phyloP scores from a whole-genome alignment of 1,284 basidiomycete species.

The Fomitopsis schrenkii region DNA sequence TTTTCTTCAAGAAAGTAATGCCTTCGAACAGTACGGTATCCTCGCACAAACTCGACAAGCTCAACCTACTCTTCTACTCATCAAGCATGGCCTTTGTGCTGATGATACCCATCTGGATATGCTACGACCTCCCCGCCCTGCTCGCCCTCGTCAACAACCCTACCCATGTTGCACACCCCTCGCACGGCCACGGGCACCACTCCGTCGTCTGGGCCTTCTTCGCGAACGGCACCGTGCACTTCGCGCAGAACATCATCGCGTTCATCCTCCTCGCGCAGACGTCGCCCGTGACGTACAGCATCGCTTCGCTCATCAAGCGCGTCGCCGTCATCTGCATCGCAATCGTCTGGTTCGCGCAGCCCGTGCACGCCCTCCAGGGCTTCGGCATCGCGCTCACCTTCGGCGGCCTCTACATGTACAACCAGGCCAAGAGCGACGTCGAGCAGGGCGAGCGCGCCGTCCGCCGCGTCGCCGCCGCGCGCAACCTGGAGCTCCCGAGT shows the following conservation, averaged over 20 bases:
- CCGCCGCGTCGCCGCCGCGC: conserved; percentile 77
- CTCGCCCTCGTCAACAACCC: conserved; percentile 41
- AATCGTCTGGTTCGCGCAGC: conserved; percentile 94
- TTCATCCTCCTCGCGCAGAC: conserved; percentile 95
- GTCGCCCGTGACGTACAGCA: conserved; percentile 98
- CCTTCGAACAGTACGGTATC: conserved; percentile 55
- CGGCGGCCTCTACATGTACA: conserved; percentile 93
- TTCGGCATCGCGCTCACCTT: conserved; percentile 90
- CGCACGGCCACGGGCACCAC: conserved; percentile 36
- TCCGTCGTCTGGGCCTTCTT: conserved; percentile 75
- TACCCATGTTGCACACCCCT: conserved; percentile 43
- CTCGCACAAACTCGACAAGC: conserved; percentile 88
- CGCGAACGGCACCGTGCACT: conserved; percentile 94
- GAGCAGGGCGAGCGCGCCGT: conserved; percentile 89
- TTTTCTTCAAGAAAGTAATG: conserved; percentile 99
- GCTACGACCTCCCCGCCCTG: conserved; percentile 74
- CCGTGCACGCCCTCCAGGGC: conserved; percentile 81
- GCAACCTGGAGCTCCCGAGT: conserved; percentile 68
- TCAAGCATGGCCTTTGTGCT: conserved; percentile 91
- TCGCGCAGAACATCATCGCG: conserved; percentile 95
- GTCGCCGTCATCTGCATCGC: conserved; percentile 98
- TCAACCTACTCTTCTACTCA: conserved; percentile 95
- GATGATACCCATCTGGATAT: conserved; percentile 94
- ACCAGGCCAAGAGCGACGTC: conserved; percentile 90
- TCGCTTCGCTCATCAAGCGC: conserved; percentile 96